These are phyloP conservation scores for Pezicula carpinea DNA, from an alignment of 2,329 filamentous ascomycete genomes.

Conservation along the genomic window DNA sequence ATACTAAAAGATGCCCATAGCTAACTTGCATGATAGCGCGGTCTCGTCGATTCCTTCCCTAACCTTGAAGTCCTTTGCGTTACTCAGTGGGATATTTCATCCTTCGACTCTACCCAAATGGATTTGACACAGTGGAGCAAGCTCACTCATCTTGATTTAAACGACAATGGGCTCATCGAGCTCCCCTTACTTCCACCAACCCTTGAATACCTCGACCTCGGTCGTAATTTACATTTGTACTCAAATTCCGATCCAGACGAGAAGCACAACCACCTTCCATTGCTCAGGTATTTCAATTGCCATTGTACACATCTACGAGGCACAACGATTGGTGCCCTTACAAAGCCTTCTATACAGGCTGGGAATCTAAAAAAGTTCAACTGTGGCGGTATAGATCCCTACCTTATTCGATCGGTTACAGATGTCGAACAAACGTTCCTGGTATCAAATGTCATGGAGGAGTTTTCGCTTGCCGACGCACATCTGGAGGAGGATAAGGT, in stretches of 20 bases:
- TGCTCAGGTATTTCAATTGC: conserved; percentile 23
- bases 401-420: neutral
- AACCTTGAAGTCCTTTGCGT: conserved; percentile 15
- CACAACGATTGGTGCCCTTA: conserved; percentile 11
- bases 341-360: conserved; percentile 12
- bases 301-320: conserved; percentile 11
- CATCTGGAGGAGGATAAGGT: conserved; percentile 12
- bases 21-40: conserved; percentile 11
- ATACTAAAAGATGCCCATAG: neutral
- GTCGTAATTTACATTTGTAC: conserved; percentile 10
- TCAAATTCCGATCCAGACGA: neutral
- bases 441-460: conserved; percentile 17
- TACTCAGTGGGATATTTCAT: conserved; percentile 10
- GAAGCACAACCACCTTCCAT: conserved; percentile 14
- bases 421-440: conserved; percentile 16
- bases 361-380: conserved; percentile 19
- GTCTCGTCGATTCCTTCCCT: conserved; percentile 14
- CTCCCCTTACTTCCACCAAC: conserved; percentile 22
- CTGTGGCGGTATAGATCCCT: conserved; percentile 14
- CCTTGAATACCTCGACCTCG: conserved; percentile 21
- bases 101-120: neutral
- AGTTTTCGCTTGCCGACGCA: conserved; percentile 15
- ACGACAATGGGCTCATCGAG: conserved; percentile 6
- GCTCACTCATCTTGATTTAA: conserved; percentile 21
- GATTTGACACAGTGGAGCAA: conserved; percentile 13